A percentile compares a stretch with the other conserved stretches of the same genome.
Evolutionary conservation across 2,329 filamentous ascomycete species (phyloP).

Genomic region (Cytospora leucostoma): DNA sequence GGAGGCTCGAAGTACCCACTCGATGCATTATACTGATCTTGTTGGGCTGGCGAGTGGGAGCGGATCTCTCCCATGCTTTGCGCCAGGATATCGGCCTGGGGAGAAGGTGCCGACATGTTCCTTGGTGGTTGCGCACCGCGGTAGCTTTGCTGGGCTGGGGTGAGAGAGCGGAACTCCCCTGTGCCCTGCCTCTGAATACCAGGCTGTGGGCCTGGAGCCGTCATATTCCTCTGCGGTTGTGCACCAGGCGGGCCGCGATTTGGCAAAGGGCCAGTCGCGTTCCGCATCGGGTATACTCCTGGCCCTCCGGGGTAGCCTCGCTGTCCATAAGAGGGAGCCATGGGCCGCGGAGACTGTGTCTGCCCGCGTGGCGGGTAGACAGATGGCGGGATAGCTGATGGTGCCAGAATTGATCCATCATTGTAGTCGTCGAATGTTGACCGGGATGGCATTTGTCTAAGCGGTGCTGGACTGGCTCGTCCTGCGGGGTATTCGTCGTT

Average conservation of each 20-base stretch:
- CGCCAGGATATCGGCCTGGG: conserved; percentile 9
- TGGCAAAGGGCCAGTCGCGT: conserved; percentile 36
- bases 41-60: conserved; percentile 7
- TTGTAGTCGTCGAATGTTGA: conserved; percentile 30
- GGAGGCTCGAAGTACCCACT: conserved; percentile 14
- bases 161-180: conserved; percentile 13
- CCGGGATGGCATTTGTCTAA: conserved; percentile 17
- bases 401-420: conserved; percentile 36
- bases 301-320: conserved; percentile 15
- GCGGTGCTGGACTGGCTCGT: conserved; percentile 21
- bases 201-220: conserved; percentile 33
- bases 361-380: not conserved
- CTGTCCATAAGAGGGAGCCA: conserved; percentile 17
- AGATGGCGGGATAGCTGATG: conserved; percentile 32
- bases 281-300: conserved; percentile 32
- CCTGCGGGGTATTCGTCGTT: conserved; percentile 25
- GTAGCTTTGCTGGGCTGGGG: conserved; percentile 9
- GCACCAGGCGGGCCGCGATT: conserved; percentile 28
- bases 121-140: not conserved
- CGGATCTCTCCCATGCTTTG: conserved; percentile 16
- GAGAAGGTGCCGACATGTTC: not conserved
- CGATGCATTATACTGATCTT: conserved; percentile 2
- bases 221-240: conserved; percentile 39
- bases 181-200: conserved; percentile 17
- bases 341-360: conserved; percentile 22